Evolutionary conservation across 1,139 yeast genomes (phyloP), one percentile per base, ranked within the genome.

Genomic region (Geotrichum macrosporum): DNA sequence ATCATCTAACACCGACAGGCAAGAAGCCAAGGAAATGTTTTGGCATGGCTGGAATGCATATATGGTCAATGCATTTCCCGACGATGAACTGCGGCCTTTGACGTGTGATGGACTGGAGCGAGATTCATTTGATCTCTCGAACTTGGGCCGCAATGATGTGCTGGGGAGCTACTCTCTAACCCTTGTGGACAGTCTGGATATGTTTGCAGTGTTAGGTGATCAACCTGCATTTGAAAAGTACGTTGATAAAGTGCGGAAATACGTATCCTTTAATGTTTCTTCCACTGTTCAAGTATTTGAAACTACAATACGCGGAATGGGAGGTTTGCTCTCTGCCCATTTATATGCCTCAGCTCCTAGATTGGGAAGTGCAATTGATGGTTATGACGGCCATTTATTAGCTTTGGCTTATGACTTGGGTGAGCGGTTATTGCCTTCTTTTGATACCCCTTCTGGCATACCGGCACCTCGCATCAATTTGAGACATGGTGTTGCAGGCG

Each of bases 281-380:
- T 74, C 86, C 4, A 77, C 81, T 1, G 83, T 88, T 0, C 96
- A 87, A 57, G 94, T 88, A 3, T 88, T 88, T 65, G 97, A 88
- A 63, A 75, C 85, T 5, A 78, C 88, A 4, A 88, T 88, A 19
- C 67, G 96, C 41, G 76, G 84, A 2, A 62, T 88, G 36, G 96
- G 96, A 0, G 88, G 95, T 0, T 67, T 88, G 31, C 58, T 88
- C 21, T 80, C 89, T 2, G 77, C 86, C 0, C 96, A 89, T 66
- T 65, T 86, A 41, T 78, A 83, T 57, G 83, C 84, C 0, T 70
- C 80, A 0, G 88, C 84, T 55, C 71, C 74, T 0, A 65, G 73
- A 22, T 63, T 70, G 48, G 76, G 75, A 12, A 71, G 66, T 57
- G 46, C 52, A 37, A 66, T 74, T 21, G 59, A 58, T 0, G 64